Evolutionary conservation across 352 stramenopile genomes (phyloP), one percentile per base, ranked within the genome.

Genomic region (Elongisporangium prolatum): DNA sequence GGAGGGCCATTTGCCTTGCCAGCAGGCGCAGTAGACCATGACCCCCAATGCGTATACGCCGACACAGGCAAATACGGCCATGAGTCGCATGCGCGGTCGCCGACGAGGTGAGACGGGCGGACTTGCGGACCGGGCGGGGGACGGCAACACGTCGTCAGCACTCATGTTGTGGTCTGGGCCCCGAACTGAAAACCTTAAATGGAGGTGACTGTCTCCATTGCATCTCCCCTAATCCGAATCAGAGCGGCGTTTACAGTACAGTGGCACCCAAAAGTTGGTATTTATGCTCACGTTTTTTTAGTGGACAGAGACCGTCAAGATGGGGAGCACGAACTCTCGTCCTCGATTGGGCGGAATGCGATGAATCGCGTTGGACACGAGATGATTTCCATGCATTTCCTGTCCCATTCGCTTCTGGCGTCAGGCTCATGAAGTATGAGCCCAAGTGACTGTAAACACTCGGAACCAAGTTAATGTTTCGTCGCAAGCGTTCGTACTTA

Each of bases 11-110:
- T 34, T 49, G 13, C 54, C 48, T 10, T 65, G 34, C 20, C 61
- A 54, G 47, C 21, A 56, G 50, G 48, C 48, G 52, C 56, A 60
- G 56, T 57, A 68, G 40, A 64, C 44, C 17, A 68, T 64, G 51
- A 68, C 60, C 10, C 21, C 38, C 25, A 64, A 7, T 10, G 61
- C 56, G 56, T 68, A 68, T 14, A 64, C 24, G 25, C 51, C 61
- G 48, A 64, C 64, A 50, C 48, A 50, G 14, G 25, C 57, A n/a
- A 68, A 52, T 40, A 68, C 44, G 17, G 59, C 22, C 18, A 21
- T 21, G 28, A 62, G 40, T 1, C 57, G 55, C 20, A 67, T 17
- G n/a, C 50, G 51, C 0, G 49, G 60, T 22, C 28, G n/a, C 6
- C 53, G 48, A n/a, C 21, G 54, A 17, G 60, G 53, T 6, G 20